phyloP scores from a whole-genome alignment of 2,329 filamentous ascomycete genomes.

The Aspergillus sp. region DNA sequence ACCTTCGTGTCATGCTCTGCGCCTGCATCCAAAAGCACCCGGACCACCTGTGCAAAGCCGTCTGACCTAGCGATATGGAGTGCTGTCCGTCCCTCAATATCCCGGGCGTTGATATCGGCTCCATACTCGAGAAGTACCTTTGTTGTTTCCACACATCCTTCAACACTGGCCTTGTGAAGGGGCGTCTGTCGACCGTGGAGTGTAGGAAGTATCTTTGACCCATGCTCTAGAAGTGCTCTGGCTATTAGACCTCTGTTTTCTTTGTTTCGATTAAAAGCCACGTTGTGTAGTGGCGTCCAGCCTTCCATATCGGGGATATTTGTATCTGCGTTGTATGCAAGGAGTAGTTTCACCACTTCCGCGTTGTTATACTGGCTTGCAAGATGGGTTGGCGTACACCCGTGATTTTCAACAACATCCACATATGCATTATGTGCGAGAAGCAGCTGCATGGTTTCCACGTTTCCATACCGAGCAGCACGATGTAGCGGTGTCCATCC shows the following conservation, averaged over 20 bases:
- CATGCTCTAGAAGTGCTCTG: too few species aligned
- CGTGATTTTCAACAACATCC: neutral
- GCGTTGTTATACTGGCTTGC: neutral
- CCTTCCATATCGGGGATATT: neutral
- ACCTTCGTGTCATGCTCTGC: too few species aligned
- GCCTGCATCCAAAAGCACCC: too few species aligned
- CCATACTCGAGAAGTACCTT: neutral
- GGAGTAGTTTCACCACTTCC: conserved; percentile 1
- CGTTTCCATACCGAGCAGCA: neutral
- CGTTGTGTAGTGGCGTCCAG: neutral
- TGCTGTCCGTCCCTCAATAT: too few species aligned
- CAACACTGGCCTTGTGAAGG: too few species aligned
- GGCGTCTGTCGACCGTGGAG: too few species aligned
- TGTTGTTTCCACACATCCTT: too few species aligned
- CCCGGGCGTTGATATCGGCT: neutral
- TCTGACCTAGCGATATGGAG: too few species aligned
- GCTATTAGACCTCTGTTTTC: too few species aligned
- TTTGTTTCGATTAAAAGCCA: neutral
- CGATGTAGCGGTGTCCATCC: conserved; percentile 3
- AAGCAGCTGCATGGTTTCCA: neutral
- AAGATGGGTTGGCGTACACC: conserved; percentile 2
- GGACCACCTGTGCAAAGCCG: too few species aligned
- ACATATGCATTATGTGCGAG: neutral
- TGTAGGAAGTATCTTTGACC: too few species aligned
- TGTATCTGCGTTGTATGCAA: neutral